phyloP scores from a whole-genome alignment of 2,329 filamentous ascomycete species.

The Penicillium psychrosexuale region DNA sequence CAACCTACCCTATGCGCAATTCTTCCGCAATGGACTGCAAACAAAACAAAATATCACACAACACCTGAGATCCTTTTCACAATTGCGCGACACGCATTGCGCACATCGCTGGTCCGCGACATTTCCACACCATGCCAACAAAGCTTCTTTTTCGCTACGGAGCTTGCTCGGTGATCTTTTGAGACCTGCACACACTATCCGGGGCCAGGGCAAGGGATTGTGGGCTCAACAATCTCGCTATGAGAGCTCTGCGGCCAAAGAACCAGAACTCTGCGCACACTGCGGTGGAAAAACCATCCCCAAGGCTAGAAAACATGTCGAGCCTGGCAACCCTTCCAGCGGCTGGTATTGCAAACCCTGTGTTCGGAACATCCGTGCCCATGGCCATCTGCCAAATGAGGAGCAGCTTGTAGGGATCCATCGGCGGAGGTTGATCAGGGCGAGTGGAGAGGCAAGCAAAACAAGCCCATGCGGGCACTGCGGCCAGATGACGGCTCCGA shows the following conservation, averaged over 20 bases:
- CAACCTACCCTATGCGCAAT: neutral
- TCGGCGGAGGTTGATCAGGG: neutral
- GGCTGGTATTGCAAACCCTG: constrained; percentile 10
- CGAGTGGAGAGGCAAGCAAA: neutral
- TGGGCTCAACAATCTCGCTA: neutral
- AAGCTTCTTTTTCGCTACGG: neutral
- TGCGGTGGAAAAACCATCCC: neutral
- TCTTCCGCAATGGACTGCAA: neutral
- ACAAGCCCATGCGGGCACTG: constrained; percentile 6
- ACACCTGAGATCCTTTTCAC: neutral
- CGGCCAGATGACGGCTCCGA: neutral
- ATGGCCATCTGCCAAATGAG: constrained; percentile 1
- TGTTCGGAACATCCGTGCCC: neutral
- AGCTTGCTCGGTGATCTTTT: neutral
- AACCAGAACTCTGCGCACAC: neutral
- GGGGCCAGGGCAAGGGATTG: neutral
- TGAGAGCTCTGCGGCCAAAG: neutral
- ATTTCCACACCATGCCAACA: neutral
- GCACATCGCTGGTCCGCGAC: neutral
- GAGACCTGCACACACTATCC: neutral
- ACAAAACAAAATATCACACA: neutral
- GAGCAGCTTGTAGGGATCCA: constrained; percentile 1
- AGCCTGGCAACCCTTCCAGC: neutral
- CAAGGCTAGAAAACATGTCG: constrained; percentile 2
- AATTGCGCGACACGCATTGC: neutral